Conservation (phyloP, 768 basidiomycete species). For the Russula griseocarnosa region DNA sequence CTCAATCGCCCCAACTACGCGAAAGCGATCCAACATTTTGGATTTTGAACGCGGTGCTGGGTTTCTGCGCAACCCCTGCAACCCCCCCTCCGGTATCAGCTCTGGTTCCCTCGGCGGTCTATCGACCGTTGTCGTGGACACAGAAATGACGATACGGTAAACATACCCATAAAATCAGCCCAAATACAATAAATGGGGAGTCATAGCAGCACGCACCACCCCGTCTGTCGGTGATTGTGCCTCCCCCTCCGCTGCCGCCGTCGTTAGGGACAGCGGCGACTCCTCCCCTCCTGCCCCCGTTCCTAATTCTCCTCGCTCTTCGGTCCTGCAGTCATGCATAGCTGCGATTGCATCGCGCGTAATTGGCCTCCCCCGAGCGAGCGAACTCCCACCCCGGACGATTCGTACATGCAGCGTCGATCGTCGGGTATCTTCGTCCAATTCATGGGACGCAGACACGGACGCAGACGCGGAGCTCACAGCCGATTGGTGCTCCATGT, state of each 20-base stretch:
- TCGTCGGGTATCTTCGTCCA: conserved; percentile 32
- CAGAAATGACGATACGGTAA: not conserved
- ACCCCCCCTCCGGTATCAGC: not conserved
- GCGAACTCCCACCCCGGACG: conserved; percentile 30
- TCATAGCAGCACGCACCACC: conserved; percentile 7
- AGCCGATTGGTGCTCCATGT: conserved; percentile 32
- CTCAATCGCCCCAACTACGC: conserved; percentile 36
- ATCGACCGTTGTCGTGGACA: not conserved
- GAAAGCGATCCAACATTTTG: conserved; percentile 36
- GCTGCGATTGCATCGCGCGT: conserved; percentile 11
- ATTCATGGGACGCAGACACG: conserved; percentile 34
- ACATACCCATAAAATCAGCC: not conserved
- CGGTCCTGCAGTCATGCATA: not conserved
- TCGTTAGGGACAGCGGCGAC: not conserved
- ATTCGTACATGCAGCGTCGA: conserved; percentile 35
- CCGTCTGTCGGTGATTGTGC: not conserved
- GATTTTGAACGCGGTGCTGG: conserved; percentile 30
- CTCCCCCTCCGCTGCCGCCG: not conserved
- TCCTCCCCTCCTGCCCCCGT: not conserved
- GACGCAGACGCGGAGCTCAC: conserved; percentile 33
- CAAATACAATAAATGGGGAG: too few species aligned
- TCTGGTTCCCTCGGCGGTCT: not conserved
- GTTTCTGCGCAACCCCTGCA: not conserved
- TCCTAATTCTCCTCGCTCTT: not conserved
- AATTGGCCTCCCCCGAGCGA: conserved; percentile 26